These are phyloP conservation scores for Murraya paniculata DNA, from an alignment of 345 rosid species.

Conservation along the genomic window DNA sequence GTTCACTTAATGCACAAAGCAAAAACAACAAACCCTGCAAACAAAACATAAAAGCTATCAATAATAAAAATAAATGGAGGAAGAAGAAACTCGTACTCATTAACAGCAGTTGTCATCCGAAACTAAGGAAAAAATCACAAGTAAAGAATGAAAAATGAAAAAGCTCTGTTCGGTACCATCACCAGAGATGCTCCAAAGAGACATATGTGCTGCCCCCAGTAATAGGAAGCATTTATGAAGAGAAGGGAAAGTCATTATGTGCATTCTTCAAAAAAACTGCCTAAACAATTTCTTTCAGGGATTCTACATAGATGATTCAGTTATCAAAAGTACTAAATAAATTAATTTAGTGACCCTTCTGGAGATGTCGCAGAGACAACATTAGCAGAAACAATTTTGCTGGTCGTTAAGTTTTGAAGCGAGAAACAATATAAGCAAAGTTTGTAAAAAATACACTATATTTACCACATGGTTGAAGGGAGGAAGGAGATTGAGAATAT, in stretches of 20 bases:
- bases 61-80: not conserved
- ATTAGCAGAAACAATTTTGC: not conserved
- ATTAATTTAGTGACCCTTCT: not conserved
- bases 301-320: not conserved
- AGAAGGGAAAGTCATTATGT: not conserved
- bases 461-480: not conserved
- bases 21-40: conserved; percentile 73
- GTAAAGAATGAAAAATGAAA: not conserved
- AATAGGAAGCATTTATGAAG: not conserved
- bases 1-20: conserved; percentile 71
- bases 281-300: not conserved
- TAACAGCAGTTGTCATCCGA: not conserved
- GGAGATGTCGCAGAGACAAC: not conserved
- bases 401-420: not conserved
- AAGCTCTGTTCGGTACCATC: too few relatives aligned
- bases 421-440: not conserved
- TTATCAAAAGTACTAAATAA: not conserved
- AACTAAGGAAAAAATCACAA: not conserved
- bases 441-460: not conserved
- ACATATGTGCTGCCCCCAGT: not conserved
- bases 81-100: not conserved
- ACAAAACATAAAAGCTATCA: not conserved
- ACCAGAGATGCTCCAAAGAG: not conserved
- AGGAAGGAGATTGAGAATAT: not conserved
- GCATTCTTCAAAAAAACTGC: not conserved